Conservation (phyloP, 2,329 filamentous ascomycete species). For the Colletotrichum salicis region DNA sequence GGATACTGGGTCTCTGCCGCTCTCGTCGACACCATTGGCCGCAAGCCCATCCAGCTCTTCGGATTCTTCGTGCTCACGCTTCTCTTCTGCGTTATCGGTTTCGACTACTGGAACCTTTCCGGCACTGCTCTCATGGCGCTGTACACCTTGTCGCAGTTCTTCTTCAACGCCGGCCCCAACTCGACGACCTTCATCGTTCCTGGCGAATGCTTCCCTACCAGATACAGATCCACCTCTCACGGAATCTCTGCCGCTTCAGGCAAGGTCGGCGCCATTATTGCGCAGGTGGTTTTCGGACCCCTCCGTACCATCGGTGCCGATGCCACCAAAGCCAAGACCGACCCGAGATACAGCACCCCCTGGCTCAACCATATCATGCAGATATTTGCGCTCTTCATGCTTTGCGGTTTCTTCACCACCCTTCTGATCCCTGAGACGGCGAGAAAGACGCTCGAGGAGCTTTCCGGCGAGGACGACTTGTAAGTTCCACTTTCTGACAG, state of each 20-base stretch:
- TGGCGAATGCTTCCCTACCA: slow-evolving; percentile 72
- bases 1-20: slow-evolving; percentile 86
- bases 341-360: slow-evolving; percentile 33
- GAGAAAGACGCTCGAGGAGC: slow-evolving; percentile 59
- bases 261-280: slow-evolving; percentile 67
- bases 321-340: slow-evolving; percentile 53
- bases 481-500: neutral
- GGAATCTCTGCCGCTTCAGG: slow-evolving; percentile 70
- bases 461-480: slow-evolving; percentile 53
- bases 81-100: slow-evolving; percentile 61
- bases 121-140: slow-evolving; percentile 28
- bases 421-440: slow-evolving; percentile 56
- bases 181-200: slow-evolving; percentile 73
- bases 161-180: slow-evolving; percentile 59
- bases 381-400: slow-evolving; percentile 58
- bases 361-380: slow-evolving; percentile 37
- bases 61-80: slow-evolving; percentile 56
- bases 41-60: slow-evolving; percentile 78
- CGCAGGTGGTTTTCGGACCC: slow-evolving; percentile 59
- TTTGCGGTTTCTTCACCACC: slow-evolving; percentile 54
- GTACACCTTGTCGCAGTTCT: slow-evolving; percentile 21
- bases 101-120: slow-evolving; percentile 52
- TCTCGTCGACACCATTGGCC: slow-evolving; percentile 77
- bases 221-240: slow-evolving; percentile 70
- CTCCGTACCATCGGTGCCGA: slow-evolving; percentile 52